Percentiles rank a stretch among this genome's conserved stretches.
Conservation (phyloP, 176 grass and related monocot species). For the Cenchrus purpureus region DNA sequence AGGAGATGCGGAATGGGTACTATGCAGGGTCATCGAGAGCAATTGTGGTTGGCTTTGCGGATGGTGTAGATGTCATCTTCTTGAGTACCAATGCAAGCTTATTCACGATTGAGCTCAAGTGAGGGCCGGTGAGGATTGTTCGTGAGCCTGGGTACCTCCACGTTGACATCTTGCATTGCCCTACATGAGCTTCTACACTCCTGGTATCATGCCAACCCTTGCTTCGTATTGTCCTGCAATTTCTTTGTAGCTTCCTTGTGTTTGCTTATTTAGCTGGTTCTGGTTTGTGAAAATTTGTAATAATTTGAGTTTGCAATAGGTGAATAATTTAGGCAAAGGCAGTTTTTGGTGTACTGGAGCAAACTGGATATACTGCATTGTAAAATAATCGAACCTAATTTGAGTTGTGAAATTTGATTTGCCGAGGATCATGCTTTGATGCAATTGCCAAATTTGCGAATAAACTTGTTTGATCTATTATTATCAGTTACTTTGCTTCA, state of each 20-base stretch:
- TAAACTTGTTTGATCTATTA: not conserved
- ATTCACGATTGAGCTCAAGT: not conserved
- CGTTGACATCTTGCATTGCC: not conserved
- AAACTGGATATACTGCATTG: too few species aligned
- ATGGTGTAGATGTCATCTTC: not conserved
- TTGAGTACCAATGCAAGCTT: not conserved
- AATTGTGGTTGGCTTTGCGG: not conserved
- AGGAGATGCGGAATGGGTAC: not conserved
- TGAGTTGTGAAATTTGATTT: not conserved
- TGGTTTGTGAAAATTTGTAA: not conserved
- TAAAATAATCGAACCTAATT: too few species aligned
- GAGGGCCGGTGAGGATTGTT: not conserved
- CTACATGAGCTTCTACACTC: constrained; percentile 4
- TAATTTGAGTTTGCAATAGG: not conserved
- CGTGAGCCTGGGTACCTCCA: too few species aligned
- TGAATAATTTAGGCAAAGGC: too few species aligned
- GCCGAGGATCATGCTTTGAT: not conserved
- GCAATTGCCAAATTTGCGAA: not conserved
- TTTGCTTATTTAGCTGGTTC: not conserved
- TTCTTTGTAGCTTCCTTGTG: not conserved
- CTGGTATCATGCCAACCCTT: not conserved
- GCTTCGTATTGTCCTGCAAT: not conserved
- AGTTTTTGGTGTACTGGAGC: too few species aligned
- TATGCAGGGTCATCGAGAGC: too few species aligned
- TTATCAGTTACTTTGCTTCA: not conserved